Evolutionary conservation across 495 filamentous ascomycete genomes (phyloP), one percentile per base, ranked within the genome.

Genomic region (Penicillium simplicissimum): DNA sequence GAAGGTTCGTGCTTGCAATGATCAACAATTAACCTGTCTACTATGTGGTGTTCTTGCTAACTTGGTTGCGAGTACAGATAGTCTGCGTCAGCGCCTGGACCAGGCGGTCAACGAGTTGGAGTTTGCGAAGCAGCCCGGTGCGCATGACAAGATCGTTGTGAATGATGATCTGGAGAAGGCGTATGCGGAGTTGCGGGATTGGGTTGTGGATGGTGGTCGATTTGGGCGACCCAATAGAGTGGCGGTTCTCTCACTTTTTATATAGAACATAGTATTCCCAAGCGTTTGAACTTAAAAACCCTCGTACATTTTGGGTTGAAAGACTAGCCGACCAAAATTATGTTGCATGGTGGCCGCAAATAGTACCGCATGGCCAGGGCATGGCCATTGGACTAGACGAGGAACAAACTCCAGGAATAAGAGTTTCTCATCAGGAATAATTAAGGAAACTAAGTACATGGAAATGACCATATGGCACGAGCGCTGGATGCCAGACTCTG

Each of bases 161-260:
- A 98, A 98, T 69, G 89, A 96, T 73, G 85, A 96, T 67, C 72
- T 97, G 63, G 91, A 97, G 60, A 86, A 74, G 65, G 92, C 95
- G 3, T 97, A 92, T 77, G 73, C 75, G 63, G 89, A 96, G 75
- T 73, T 97, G 51, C 86, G 87, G 72, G 84, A 84, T 52, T 96
- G 82, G 74, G 74, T 87, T 61, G 68, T 86, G 23, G 82, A 81
- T 63, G 74, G 70, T 37, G 79, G 78, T 3, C 72, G 71, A 19
- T 80, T 76, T 53, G 80, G 78, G 68, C 70, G 8, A 43, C 69
- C 36, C 59, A 71, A 68, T 72, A 38, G 23, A 53, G 28, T 34
- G 14, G 33, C 7, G 67, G 52, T 23, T n/a, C 36, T 17, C 15
- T 38, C 31, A 45, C 19, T 58, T 60, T 14, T 28, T 10, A 34